phyloP scores from a whole-genome alignment of 179 eudicot species.

The Monotropa hypopitys region DNA sequence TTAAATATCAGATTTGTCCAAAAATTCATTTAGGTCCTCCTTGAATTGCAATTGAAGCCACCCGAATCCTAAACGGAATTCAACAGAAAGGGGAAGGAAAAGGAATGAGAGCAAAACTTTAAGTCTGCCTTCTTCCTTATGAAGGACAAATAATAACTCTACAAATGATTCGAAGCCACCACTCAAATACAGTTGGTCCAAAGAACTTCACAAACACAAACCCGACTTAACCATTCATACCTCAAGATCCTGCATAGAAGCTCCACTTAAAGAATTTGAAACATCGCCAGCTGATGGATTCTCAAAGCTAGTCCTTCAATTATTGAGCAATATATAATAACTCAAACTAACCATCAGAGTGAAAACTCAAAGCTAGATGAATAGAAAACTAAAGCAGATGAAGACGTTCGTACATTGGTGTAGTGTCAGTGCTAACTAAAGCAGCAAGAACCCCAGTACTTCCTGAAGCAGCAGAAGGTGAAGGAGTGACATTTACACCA shows the following conservation, averaged over 20 bases:
- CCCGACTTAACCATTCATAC: conserved; percentile 23
- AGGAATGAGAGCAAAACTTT: background rate
- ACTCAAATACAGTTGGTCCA: background rate
- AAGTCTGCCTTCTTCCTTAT: background rate
- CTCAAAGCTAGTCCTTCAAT: conserved; percentile 37
- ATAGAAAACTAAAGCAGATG: conserved; percentile 1
- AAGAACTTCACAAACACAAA: background rate
- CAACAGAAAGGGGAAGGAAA: background rate
- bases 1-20: background rate
- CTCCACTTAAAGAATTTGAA: conserved; percentile 35
- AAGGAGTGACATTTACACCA: conserved; percentile 21
- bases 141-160: background rate
- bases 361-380: background rate
- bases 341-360: background rate
- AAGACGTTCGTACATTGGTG: conserved; percentile 29
- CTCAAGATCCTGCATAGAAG: conserved; percentile 60
- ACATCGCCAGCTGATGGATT: conserved; percentile 32
- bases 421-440: conserved; percentile 11
- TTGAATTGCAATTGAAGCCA: background rate
- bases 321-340: background rate
- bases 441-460: conserved; percentile 22
- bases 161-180: background rate
- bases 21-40: background rate
- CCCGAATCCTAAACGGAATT: background rate
- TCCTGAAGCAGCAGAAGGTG: conserved; percentile 35